Base-by-base conservation (phyloP, 2,329 filamentous ascomycete species). In the Colletotrichum abscissum region DNA sequence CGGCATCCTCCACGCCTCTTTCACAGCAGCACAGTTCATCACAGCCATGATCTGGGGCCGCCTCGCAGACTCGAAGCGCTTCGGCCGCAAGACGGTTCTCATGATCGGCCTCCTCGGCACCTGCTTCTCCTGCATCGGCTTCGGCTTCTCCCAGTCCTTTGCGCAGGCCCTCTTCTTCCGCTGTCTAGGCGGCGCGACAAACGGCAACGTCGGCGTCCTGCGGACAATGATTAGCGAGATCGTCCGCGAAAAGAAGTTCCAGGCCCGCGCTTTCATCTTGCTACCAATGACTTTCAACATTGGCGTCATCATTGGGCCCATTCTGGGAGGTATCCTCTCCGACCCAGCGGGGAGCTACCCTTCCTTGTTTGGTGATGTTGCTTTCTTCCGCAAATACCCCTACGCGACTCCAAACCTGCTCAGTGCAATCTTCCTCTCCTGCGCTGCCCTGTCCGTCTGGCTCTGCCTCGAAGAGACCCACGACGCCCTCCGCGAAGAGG, bases 21-120 rank as follows among this genome's bases (percentile, higher is more conserved):
- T 97, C 79, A 95, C 93, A 0, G 92, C 92, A 0, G 92, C 93
- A 0, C 95, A 98, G 80, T 96, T 96, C 78, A 79, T 94, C 26
- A 97, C 94, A 1, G 94, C 94, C 3, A 92, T 97, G 81, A 82
- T 94, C 73, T 97, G 95, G 95, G 95, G 95, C 0, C 87, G 92
- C 0, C 83, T 95, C 4, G 91, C 92, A 7, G 89, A 91, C 78
- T 88, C 88, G 7, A 88, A 89, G 49, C 85, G 84, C 68, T 88
- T 89, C 70, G 95, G 95, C 1, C 88, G 95, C 62, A 97, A 97
- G 82, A 89, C 88, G 19, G 93, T 97, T 16, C 86, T 98, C 22
- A 83, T 97, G 66, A 90, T 97, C 66, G 95, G 95, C 0, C 83
- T 97, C 33, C 78, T 91, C 2, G 95, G 95, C 0, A 95, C 88